phyloP scores from a whole-genome alignment of 2,329 filamentous ascomycete species.

The Trichoderma sp. region DNA sequence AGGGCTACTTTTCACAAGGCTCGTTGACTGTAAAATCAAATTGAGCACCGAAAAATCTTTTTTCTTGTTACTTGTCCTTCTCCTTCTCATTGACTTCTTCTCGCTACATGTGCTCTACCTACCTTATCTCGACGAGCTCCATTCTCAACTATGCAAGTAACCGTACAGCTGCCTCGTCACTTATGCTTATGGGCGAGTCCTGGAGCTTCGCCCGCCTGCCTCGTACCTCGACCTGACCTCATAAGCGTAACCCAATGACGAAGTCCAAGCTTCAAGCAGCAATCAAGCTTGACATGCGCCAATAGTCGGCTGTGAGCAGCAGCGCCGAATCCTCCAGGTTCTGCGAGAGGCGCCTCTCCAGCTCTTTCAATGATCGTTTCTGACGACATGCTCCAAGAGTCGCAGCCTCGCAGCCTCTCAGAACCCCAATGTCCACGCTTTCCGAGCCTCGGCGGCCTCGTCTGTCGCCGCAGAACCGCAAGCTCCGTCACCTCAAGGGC shows the following conservation, averaged over 20 bases:
- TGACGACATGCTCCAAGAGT: constrained; percentile 20
- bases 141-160: constrained; percentile 5
- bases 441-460: constrained; percentile 50
- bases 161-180: neutral
- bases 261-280: constrained; percentile 5
- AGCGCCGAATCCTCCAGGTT: neutral
- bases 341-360: neutral
- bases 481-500: constrained; percentile 82
- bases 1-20: neutral
- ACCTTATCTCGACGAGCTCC: neutral
- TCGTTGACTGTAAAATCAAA: neutral
- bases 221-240: neutral
- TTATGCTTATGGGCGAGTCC: constrained; percentile 26
- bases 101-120: neutral
- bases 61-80: neutral
- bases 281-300: constrained; percentile 7
- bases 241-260: constrained; percentile 19
- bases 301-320: constrained; percentile 2
- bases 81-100: neutral
- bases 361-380: constrained; percentile 3
- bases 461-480: constrained; percentile 75
- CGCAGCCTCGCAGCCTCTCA: constrained; percentile 7
- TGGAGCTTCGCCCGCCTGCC: constrained; percentile 15
- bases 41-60: neutral
- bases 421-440: constrained; percentile 40